These are phyloP conservation scores for Malania oleifera DNA, from an alignment of 164 flowering plant species.

Conservation along the genomic window DNA sequence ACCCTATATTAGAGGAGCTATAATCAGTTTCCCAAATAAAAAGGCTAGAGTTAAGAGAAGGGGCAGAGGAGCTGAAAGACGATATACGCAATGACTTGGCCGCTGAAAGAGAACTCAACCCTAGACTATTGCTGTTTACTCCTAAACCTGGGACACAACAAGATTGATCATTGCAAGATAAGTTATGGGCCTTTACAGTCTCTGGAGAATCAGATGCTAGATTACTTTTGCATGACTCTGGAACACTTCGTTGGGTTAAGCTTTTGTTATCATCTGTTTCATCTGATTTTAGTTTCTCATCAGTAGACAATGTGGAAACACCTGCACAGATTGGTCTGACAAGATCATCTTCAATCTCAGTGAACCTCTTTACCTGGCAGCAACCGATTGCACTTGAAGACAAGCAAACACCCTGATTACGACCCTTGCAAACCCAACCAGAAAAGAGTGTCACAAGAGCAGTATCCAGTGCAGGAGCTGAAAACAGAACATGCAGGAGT, in stretches of 20 bases:
- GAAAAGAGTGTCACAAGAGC: conserved; percentile 83
- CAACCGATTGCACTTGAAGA: conserved; percentile 54
- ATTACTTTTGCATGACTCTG: conserved; percentile 16
- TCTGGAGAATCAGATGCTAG: conserved; percentile 13
- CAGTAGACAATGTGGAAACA: conserved; percentile 23
- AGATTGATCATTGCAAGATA: conserved; percentile 38
- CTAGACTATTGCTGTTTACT: conserved; percentile 49
- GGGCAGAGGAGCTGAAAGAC: conserved; percentile 63
- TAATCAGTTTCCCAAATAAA: conserved; percentile 75
- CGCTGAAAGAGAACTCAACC: conserved; percentile 50
- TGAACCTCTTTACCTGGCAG: conserved; percentile 41
- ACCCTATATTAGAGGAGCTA: conserved; percentile 37
- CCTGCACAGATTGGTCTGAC: conserved; percentile 28
- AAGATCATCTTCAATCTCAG: conserved; percentile 20
- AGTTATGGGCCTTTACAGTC: conserved; percentile 19
- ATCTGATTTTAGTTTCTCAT: conserved; percentile 8
- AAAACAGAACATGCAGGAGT: conserved; percentile 18
- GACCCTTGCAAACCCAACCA: conserved; percentile 98
- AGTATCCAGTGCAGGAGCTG: conserved; percentile 83
- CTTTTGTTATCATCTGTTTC: conserved; percentile 26
- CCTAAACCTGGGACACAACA: conserved; percentile 92
- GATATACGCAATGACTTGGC: conserved; percentile 69
- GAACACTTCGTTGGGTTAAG: too few species aligned
- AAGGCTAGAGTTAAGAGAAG: conserved; percentile 83
- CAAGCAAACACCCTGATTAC: conserved; percentile 45